Percentiles rank a stretch among this genome's conserved stretches.
These are phyloP conservation scores for Diaporthe longicolla DNA, from an alignment of 2,329 filamentous ascomycete species.

Conservation along the genomic window DNA sequence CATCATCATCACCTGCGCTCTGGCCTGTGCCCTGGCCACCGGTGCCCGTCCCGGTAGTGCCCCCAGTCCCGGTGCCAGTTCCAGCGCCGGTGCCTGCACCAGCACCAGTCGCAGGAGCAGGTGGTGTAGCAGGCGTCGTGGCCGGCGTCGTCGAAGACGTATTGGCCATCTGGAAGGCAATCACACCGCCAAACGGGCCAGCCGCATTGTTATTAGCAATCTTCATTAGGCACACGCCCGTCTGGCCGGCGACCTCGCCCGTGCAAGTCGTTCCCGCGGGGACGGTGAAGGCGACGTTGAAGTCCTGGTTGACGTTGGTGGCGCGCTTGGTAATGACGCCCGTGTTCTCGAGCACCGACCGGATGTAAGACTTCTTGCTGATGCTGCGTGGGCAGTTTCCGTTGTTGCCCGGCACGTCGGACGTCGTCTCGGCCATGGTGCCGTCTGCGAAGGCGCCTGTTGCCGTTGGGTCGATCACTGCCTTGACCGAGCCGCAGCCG, in stretches of 20 bases:
- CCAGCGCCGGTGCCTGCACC: not conserved
- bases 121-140: not conserved
- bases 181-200: constrained; percentile 44
- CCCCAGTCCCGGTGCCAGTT: not conserved
- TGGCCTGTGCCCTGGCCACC: not conserved
- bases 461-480: constrained; percentile 56
- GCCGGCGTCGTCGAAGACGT: not conserved
- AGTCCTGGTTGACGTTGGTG: constrained; percentile 42
- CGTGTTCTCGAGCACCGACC: constrained; percentile 37
- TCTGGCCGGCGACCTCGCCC: constrained; percentile 37
- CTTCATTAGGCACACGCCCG: constrained; percentile 45
- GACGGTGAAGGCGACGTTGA: constrained; percentile 31
- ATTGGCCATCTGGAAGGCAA: constrained; percentile 45
- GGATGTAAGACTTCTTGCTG: constrained; percentile 29
- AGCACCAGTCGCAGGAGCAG: not conserved
- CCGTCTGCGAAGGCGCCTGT: constrained; percentile 45
- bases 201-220: constrained; percentile 44
- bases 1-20: not conserved
- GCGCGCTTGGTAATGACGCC: constrained; percentile 42
- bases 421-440: constrained; percentile 41
- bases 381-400: constrained; percentile 42
- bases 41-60: not conserved
- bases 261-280: constrained; percentile 44
- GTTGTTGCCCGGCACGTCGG: constrained; percentile 42
- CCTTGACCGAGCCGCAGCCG: constrained; percentile 56